A percentile compares a stretch with the other conserved stretches of the same genome.
Conservation (phyloP, 352 stramenopile genomes). For the Globisporangium paddicum region DNA sequence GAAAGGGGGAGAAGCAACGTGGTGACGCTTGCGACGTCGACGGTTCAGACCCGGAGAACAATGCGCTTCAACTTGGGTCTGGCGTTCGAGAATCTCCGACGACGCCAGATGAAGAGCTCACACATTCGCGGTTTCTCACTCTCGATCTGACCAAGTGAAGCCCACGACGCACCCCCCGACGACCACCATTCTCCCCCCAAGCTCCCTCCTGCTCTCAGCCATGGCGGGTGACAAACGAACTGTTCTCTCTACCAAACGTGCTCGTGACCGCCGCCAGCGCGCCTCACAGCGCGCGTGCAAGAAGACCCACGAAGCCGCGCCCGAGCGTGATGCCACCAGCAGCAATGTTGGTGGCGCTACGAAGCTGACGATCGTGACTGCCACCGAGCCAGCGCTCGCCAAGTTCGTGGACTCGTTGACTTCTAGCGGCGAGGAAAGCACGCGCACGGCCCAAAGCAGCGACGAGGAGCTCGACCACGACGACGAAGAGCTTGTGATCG, state of each 20-base stretch:
- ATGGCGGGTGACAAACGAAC: constrained; percentile 67
- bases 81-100: constrained; percentile 4
- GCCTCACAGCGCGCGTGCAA: constrained; percentile 29
- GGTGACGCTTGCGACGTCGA: constrained; percentile 5
- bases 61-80: constrained; percentile 1
- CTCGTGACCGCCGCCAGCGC: constrained; percentile 54
- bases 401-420: constrained; percentile 6
- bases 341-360: neutral
- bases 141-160: neutral
- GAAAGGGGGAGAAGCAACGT: neutral
- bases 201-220: neutral
- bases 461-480: constrained; percentile 24
- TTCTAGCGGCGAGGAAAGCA: constrained; percentile 1
- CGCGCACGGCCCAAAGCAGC: neutral
- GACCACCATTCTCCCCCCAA: neutral
- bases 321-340: constrained; percentile 15
- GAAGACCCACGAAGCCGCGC: constrained; percentile 13
- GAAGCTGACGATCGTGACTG: neutral
- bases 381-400: constrained; percentile 8
- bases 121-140: neutral
- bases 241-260: constrained; percentile 59
- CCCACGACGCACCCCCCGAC: no score
- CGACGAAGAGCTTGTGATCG: constrained; percentile 63
- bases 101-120: neutral
- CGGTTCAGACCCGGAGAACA: neutral